Conservation (phyloP, 2,329 filamentous ascomycete species). For the Pleurostoma richardsiae region DNA sequence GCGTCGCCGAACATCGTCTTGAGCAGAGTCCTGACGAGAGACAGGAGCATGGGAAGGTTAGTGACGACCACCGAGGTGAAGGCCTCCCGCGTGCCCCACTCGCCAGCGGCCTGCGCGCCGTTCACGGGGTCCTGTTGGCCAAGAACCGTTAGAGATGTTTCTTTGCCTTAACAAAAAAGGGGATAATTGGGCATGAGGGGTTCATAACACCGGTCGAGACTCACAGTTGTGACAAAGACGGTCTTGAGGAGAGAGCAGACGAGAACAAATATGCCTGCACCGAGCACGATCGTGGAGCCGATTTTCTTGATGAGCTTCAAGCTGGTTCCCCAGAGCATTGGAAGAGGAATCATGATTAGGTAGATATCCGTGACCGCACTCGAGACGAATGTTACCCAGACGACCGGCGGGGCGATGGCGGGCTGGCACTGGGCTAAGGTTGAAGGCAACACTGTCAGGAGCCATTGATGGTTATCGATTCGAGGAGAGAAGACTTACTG, state of each 20-base stretch:
- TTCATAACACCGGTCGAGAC: conserved; percentile 1
- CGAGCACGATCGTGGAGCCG: conserved; percentile 23
- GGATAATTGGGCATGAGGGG: no score
- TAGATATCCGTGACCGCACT: conserved; percentile 9
- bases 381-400: conserved; percentile 4
- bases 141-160: no score
- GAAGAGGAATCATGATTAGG: conserved; percentile 27
- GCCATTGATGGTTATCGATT: no score
- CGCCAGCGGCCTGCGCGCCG: conserved; percentile 24
- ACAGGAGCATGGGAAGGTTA: conserved; percentile 34
- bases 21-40: conserved; percentile 31
- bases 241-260: conserved; percentile 26
- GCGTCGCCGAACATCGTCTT: conserved; percentile 27
- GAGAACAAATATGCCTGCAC: conserved; percentile 28
- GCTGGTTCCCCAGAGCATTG: conserved; percentile 30
- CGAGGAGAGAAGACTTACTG: conserved; percentile 27
- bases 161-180: no score
- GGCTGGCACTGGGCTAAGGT: conserved; percentile 1
- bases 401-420: conserved; percentile 2
- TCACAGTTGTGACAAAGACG: conserved; percentile 24
- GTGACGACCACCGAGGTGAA: conserved; percentile 33
- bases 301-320: conserved; percentile 26
- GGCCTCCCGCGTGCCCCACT: conserved; percentile 29
- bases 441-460: no score
- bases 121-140: conserved; percentile 20